These are phyloP conservation scores for Apiotrichum sp. DNA, from an alignment of 1,284 basidiomycete species.

Conservation along the genomic window DNA sequence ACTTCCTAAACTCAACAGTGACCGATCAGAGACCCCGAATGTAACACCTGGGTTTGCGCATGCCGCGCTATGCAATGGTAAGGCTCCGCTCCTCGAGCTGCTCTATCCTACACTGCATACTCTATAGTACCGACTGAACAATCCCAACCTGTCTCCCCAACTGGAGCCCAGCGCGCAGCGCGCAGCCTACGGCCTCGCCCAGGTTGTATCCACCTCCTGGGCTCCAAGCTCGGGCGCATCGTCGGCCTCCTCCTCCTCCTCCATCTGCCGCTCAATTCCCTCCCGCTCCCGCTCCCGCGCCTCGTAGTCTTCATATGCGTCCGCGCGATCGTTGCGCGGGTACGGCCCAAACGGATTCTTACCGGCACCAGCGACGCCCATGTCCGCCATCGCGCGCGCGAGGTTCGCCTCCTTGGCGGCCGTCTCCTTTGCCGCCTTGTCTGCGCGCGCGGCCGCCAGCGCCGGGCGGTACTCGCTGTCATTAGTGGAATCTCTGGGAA, in stretches of 20 bases:
- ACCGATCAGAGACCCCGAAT: no score
- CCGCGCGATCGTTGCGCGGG: slow-evolving; percentile 42
- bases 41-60: no score
- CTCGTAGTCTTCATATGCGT: slow-evolving; percentile 18
- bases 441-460: slow-evolving; percentile 60
- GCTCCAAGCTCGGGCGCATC: slow-evolving; percentile 37
- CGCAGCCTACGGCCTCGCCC: not conserved
- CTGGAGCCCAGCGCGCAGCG: no score
- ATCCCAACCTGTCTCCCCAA: no score
- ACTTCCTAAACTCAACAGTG: no score
- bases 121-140: no score
- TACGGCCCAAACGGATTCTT: slow-evolving; percentile 49
- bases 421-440: slow-evolving; percentile 55
- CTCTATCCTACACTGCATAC: no score
- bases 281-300: slow-evolving; percentile 60
- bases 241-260: slow-evolving; percentile 48
- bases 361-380: slow-evolving; percentile 58
- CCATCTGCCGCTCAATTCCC: slow-evolving; percentile 41
- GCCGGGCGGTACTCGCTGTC: slow-evolving; percentile 85
- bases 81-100: no score
- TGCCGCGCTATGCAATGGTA: no score
- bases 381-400: slow-evolving; percentile 76
- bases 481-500: slow-evolving; percentile 1
- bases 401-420: slow-evolving; percentile 67
- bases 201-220: slow-evolving; percentile 16